phyloP scores from a whole-genome alignment of 2,329 filamentous ascomycete genomes.

The Claviceps pazoutovae region DNA sequence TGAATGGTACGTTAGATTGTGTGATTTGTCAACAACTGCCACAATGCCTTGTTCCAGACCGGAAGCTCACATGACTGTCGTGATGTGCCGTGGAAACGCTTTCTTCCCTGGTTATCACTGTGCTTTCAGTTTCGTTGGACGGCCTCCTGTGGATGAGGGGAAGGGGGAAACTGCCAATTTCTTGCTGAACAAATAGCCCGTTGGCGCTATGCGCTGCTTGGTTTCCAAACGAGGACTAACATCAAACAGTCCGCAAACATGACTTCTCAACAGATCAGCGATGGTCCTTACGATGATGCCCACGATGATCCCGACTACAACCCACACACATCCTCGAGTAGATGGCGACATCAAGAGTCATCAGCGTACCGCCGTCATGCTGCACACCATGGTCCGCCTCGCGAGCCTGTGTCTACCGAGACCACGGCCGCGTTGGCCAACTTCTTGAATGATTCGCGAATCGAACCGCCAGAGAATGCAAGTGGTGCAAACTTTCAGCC shows the following conservation, averaged over 20 bases:
- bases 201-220: not conserved
- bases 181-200: not conserved
- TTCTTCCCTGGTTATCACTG: too few species aligned
- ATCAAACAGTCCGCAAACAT: not conserved
- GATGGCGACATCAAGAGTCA: slow-evolving; percentile 53
- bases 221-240: not conserved
- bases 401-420: slow-evolving; percentile 20
- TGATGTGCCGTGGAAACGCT: not conserved
- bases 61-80: not conserved
- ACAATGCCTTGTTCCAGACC: not conserved
- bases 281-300: slow-evolving; percentile 1
- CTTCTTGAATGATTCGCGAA: slow-evolving; percentile 41
- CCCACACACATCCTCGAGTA: slow-evolving; percentile 40
- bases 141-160: too few species aligned
- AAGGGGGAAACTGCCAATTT: too few species aligned
- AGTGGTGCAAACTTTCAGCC: slow-evolving; percentile 29
- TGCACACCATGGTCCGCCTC: slow-evolving; percentile 15
- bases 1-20: not conserved
- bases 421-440: slow-evolving; percentile 37
- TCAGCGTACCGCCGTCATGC: slow-evolving; percentile 38
- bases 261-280: slow-evolving; percentile 3
- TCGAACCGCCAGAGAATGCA: slow-evolving; percentile 26
- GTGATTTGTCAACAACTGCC: not conserved
- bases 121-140: too few species aligned
- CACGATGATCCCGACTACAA: slow-evolving; percentile 23